Percentiles rank a stretch among this genome's conserved stretches.
Evolutionary conservation across 2,329 filamentous ascomycete genomes (phyloP).

Genomic region (Fusarium verticillioides): DNA sequence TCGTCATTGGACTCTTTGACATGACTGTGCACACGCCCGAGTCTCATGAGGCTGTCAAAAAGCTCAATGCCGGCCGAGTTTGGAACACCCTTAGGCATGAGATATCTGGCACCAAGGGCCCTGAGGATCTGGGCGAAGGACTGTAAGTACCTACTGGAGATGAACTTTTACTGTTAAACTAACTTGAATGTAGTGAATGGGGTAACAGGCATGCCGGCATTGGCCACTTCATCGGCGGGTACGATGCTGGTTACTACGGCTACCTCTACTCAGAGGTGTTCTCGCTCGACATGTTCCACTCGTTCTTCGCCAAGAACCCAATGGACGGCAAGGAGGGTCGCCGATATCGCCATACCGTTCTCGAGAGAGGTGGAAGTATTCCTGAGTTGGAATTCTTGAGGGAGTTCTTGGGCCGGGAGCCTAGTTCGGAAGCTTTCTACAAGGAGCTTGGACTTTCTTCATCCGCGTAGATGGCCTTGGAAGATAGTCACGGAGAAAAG

Average conservation of each 20-base stretch:
- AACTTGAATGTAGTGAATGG: slow-evolving; percentile 65
- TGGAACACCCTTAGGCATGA: slow-evolving; percentile 80
- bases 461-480: slow-evolving; percentile 6
- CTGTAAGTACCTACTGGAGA: slow-evolving; percentile 54
- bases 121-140: slow-evolving; percentile 70
- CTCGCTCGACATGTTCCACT: slow-evolving; percentile 87
- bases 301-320: slow-evolving; percentile 79
- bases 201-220: slow-evolving; percentile 84
- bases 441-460: slow-evolving; percentile 71
- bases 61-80: slow-evolving; percentile 70
- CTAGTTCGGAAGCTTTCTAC: slow-evolving; percentile 83
- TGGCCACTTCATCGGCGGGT: slow-evolving; percentile 84
- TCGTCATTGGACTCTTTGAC: slow-evolving; percentile 85
- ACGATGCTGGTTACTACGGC: slow-evolving; percentile 86
- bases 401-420: slow-evolving; percentile 81
- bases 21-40: slow-evolving; percentile 81
- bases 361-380: slow-evolving; percentile 80
- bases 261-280: slow-evolving; percentile 82
- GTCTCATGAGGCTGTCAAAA: slow-evolving; percentile 75
- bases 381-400: slow-evolving; percentile 84
- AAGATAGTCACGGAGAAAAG: too few species aligned
- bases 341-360: slow-evolving; percentile 79
- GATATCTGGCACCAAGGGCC: slow-evolving; percentile 79
- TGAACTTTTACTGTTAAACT: slow-evolving; percentile 27
- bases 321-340: slow-evolving; percentile 81